Evolutionary conservation across 495 filamentous ascomycete genomes (phyloP), one percentile per base, ranked within the genome.

Genomic region (Penicillium coffeae): DNA sequence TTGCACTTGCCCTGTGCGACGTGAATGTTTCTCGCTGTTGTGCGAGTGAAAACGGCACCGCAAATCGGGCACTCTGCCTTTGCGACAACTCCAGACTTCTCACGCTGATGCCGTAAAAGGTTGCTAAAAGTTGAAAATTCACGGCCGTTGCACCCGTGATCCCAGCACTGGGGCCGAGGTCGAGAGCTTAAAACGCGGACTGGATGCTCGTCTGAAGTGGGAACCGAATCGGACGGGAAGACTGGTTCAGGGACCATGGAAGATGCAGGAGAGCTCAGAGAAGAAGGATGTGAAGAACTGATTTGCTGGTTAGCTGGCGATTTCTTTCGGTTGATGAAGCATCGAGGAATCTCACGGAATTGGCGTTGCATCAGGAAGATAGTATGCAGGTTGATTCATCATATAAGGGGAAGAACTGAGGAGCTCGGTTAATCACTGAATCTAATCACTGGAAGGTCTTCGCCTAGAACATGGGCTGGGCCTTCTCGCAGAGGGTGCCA

Each of bases 71-170:
- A 96, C 35, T 83, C 82, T 12, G 89, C 88, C 65, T 95, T 95
- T 8, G 86, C 72, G 30, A 91, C 89, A 14, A 87, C 88, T 8
- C 90, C 90, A 1, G 88, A 92, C 63, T 93, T 95, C 63, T 96
- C 90, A n/a, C 90, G 81, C 61, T 96, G 90, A 60, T 96, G 90
- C 32, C 90, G 79, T 4, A 96, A 75, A 0, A 96, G 79, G 63
- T 96, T 96, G 81, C 89, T 94, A 62, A 96, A 96, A 10, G 90
- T 96, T 1, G 89, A 94, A 63, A 96, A 96, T 56, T 93, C 86
- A 13, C 90, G 84, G 21, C 90, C 90, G 59, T 95, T 94, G 76
- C 90, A 96, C 8, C 90, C 90, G 55, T 96, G 90, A 39, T 96
- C 90, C 88, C 88, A 96, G 68, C 90, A 96, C 63, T 94, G 90